Base-by-base conservation (phyloP, 2,329 filamentous ascomycete genomes). In the Aspergillus sp. region DNA sequence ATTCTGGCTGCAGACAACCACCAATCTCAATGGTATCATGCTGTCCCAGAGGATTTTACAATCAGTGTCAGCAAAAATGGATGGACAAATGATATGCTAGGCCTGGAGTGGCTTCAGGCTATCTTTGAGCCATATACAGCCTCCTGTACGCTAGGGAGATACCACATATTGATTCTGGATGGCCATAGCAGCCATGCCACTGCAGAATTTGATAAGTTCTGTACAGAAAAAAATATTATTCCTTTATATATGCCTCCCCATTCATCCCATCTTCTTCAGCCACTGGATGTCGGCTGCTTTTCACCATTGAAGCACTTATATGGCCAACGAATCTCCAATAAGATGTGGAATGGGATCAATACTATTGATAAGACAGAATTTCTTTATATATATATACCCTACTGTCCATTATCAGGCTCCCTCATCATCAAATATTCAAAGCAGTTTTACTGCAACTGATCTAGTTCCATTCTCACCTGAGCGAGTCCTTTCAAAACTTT, bases 131-230 rank as follows among this genome's bases (percentile, higher is more conserved):
- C 42, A 1, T 44, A 3, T 44, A 12, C 42, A 19, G 33, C 12
- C 7, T 32, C 7, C 2, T n/a, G 26, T 35, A 12, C 32, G 10
- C 28, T n/a, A 1, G 32, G 30, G n/a, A 29, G 6, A 28, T 12
- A 44, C 3, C 7, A 12, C 8, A 7, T 49, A 7, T 26, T 46
- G 26, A 41, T 46, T 49, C 27, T 49, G 27, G 32, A 43, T 41
- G 27, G 41, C 19, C 27, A 48, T 45, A 27, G 4, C 27, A 49
- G 35, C 30, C 27, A 49, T 43, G 10, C 12, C 4, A 49, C 39
- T 46, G 12, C 44, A 19, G 27, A 49, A 41, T 49, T 49, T 29
- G 12, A 49, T 29, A 44, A 12, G 43, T 48, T 48, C 41, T 51
- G 12, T n/a, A 46, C 7, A 32, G 5, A 45, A 26, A 45, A 45